Evolutionary conservation across 1,139 yeast species (phyloP).

Genomic region (Debaryomyces singareniensis): DNA sequence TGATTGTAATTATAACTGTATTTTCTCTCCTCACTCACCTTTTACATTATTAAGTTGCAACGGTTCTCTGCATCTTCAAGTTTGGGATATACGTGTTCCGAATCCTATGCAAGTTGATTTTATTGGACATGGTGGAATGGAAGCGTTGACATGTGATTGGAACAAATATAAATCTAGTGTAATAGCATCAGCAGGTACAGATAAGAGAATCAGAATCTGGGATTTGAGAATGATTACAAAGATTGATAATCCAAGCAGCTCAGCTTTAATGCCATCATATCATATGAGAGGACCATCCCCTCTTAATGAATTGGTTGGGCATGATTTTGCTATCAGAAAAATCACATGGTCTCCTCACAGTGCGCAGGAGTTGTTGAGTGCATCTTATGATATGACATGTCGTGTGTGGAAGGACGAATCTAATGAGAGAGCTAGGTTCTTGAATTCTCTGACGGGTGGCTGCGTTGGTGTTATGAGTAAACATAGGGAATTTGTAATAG

Average conservation of each 20-base stretch:
- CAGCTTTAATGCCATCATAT: slow-evolving; percentile 34
- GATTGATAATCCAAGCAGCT: slow-evolving; percentile 32
- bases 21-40: slow-evolving; percentile 83
- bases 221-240: slow-evolving; percentile 66
- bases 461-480: slow-evolving; percentile 53
- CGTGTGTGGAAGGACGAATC: slow-evolving; percentile 77
- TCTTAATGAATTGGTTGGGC: slow-evolving; percentile 74
- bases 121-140: slow-evolving; percentile 74
- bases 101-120: slow-evolving; percentile 55
- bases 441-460: slow-evolving; percentile 30
- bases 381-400: slow-evolving; percentile 91
- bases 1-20: slow-evolving; percentile 70
- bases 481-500: slow-evolving; percentile 87
- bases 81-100: slow-evolving; percentile 81
- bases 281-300: slow-evolving; percentile 60
- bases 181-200: slow-evolving; percentile 87
- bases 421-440: slow-evolving; percentile 44
- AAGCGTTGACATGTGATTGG: slow-evolving; percentile 78
- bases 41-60: slow-evolving; percentile 66
- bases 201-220: slow-evolving; percentile 79
- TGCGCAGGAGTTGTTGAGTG: slow-evolving; percentile 61
- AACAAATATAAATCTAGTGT: slow-evolving; percentile 79
- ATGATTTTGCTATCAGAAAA: slow-evolving; percentile 80
- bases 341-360: slow-evolving; percentile 88
- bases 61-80: slow-evolving; percentile 69